Evolutionary conservation across 1,284 basidiomycete genomes (phyloP).

Genomic region (Pyrrhoderma noxium): DNA sequence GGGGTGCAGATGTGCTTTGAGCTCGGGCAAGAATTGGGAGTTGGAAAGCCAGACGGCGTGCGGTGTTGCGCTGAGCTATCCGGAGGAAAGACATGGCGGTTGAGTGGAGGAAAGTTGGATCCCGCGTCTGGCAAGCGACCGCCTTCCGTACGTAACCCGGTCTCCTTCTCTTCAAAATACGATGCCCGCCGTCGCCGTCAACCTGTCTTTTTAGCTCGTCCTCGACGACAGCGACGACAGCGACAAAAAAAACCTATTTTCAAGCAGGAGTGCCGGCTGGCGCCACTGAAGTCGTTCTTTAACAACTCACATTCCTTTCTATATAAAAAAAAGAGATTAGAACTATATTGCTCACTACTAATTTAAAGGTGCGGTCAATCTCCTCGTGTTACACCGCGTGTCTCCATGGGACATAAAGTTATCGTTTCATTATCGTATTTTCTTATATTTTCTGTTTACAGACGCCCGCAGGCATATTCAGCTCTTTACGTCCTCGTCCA

Average conservation of each 20-base stretch:
- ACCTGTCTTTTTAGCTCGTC: background rate
- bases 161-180: background rate
- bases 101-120: background rate
- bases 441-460: background rate
- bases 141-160: background rate
- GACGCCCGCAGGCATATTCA: background rate
- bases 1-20: slow-evolving; percentile 8
- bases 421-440: too few species aligned
- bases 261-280: background rate
- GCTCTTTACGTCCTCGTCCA: background rate
- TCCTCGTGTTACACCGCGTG: too few species aligned
- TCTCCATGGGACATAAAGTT: too few species aligned
- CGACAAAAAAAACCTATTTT: background rate
- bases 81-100: slow-evolving; percentile 17
- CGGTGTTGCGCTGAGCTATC: slow-evolving; percentile 2
- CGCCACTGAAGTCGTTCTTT: too few species aligned
- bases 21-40: background rate
- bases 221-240: too few species aligned
- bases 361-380: too few species aligned
- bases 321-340: too few species aligned
- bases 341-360: too few species aligned
- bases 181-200: slow-evolving; percentile 1
- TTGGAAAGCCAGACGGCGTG: background rate
- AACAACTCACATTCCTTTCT: too few species aligned
- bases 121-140: background rate